Base-by-base conservation (phyloP, 208 protist species). In the Trypanosoma platydactyli region DNA sequence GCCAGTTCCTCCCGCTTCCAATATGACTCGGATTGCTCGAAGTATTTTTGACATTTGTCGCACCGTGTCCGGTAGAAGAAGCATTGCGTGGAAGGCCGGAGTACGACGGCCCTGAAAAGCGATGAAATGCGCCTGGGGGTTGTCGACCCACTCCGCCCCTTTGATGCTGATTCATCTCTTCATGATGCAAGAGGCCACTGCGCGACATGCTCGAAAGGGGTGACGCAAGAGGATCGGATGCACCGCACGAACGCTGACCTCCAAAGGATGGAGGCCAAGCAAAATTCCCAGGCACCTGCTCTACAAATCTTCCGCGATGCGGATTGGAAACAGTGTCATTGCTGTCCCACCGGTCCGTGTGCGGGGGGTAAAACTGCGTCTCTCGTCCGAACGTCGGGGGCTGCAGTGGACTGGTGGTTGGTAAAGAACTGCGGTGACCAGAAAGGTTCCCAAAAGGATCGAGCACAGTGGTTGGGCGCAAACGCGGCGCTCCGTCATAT, bases 271-370 rank as follows among this genome's bases (percentile, higher is more conserved):
- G 41, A 6, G 53, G 33, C 16, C 55, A 6, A 54, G 61, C 62
- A 64, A 75, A 64, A 50, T 20, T 57, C 6, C 53, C 69, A 38
- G 25, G 33, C n/a, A 3, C 52, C 29, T 29, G 35, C 27, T 72
- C 51, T 20, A 46, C 9, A 55, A 40, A 7, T 22, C 35, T 16
- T n/a, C 29, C 44, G 16, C 33, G 27, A 40, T 18, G 33, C 4
- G 56, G 13, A 62, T 63, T 52, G 29, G 33, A n/a, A 30, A 29
- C 33, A 20, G 18, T 29, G 52, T 73, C 68, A 67, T 62, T 27
- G 51, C 68, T 62, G 6, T 63, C 51, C 68, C 58, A 73, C 3
- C 68, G 58, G 45, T 73, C 68, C 5, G 13, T 62, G 29, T 67
- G 53, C 9, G 58, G 52, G 42, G 51, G 53, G 24, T 42, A 45